Base-by-base conservation (phyloP, 2,329 filamentous ascomycete genomes). In the Catunica adiposa region DNA sequence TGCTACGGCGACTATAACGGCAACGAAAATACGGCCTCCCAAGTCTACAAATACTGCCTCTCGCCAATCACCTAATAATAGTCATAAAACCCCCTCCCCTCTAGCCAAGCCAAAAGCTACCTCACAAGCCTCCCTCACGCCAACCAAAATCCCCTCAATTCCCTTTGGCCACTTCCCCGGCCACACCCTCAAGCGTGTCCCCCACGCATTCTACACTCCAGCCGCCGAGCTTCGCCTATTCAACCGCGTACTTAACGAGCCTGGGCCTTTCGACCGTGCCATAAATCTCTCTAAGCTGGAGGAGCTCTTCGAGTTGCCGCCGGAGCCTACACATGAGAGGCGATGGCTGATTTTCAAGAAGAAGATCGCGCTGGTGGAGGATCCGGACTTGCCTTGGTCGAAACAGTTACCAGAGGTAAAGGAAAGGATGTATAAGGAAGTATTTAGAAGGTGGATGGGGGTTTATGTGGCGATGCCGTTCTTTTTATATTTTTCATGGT, bases 391-490 rank as follows among this genome's bases (percentile, higher is more conserved):
- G n/a, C 56, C 53, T 26, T 58, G 44, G 20, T 58, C 56, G 29
- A 29, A 42, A 31, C 56, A 58, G 53, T 46, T 54, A 23, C 56
- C 44, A 3, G 48, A 55, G 25, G 56, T 55, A 23, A 54, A 55
- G 40, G 54, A 58, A 42, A 51, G 51, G 29, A 55, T 58, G 47
- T 58, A 58, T 44, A 58, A 53, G 17, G 51, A 55, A 22, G 56
- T 53, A 11, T 50, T 53, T 29, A 54, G 56, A 15, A 44, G 51
- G 25, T 58, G 56, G 56, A 58, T 54, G 31, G 53, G 56, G 17
- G 50, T 54, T 11, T 55, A 55, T 34, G 51, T 58, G 34, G 54
- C 56, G 31, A 25, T 52, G 34, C 56, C 56, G 1, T 55, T 58
- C 25, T 47, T 54, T 17, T 54, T 58, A 7, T 54, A 44, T 46